Evolutionary conservation across 495 filamentous ascomycete species (phyloP), one percentile per base, ranked within the genome.

Genomic region (Penicillium egyptiacum): DNA sequence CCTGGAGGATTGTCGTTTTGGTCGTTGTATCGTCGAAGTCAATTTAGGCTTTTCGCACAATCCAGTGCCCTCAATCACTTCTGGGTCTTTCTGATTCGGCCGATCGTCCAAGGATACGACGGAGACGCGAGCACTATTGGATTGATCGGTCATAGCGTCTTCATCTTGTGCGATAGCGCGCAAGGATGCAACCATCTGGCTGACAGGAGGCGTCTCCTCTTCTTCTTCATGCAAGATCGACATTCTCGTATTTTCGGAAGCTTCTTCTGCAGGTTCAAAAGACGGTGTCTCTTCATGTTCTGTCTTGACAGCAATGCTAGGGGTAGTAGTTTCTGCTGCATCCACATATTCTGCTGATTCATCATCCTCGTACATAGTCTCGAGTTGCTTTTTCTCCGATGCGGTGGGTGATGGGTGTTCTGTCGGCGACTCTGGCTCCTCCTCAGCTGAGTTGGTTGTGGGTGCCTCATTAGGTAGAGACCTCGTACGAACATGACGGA

Each of bases 401-500:
- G 70, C 33, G 11, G 61, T 73, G 8, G 68, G 66, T 14, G 69
- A 71, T 16, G 65, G 56, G 25, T 66, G 63, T 28, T 63, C 62
- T 35, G 45, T 35, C n/a, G 45, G 23, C 4, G 22, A 42, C n/a
- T 50, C 30, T 28, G 60, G 47, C 9, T 70, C 69, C 5, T 30
- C 52, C 19, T 65, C 57, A 11, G 56, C 22, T 9, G 54, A 52
- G 19, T 52, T 23, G 14, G 55, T 61, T 48, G 67, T 65, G 0
- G 61, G 50, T 9, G 71, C 47, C 23, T 74, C 70, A 43, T 70
- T 70, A 17, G 83, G 85, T 39, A 83, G 60, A 26, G 84, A 86
- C 47, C 74, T 76, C 7, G 83, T 79, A 14, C 85, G 81, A 58
- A 73, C 78, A 63, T 84, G 74, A 19, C 70, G 62, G 47, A 69